A percentile compares a stretch with the other conserved stretches of the same genome.
Conservation (phyloP, 805 yeast genomes). For the Metschnikowia matae region DNA sequence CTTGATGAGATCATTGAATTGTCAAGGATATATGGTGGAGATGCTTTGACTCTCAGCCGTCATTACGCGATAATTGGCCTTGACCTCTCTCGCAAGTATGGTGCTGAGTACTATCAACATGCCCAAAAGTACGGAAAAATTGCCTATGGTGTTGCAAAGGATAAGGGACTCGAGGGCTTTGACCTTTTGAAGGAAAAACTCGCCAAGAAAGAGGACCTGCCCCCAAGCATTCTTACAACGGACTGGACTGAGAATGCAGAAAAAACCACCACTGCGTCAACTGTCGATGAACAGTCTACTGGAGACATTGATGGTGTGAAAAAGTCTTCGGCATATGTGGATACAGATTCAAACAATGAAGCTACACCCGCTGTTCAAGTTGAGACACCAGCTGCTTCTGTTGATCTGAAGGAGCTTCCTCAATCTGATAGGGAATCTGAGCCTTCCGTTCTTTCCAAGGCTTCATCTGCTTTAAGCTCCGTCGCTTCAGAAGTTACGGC, state of each 20-base stretch:
- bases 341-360: slow-evolving; percentile 12
- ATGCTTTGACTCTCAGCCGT: slow-evolving; percentile 10
- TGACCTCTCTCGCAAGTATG: slow-evolving; percentile 17
- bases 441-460: not conserved
- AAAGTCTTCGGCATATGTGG: slow-evolving; percentile 1
- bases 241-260: slow-evolving; percentile 4
- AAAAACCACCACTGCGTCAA: slow-evolving; percentile 5
- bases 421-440: not conserved
- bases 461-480: not conserved
- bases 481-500: not conserved
- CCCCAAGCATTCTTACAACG: not conserved
- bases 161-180: slow-evolving; percentile 13
- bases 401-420: not conserved
- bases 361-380: slow-evolving; percentile 7
- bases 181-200: slow-evolving; percentile 29
- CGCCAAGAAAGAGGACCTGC: slow-evolving; percentile 21
- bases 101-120: slow-evolving; percentile 16
- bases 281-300: slow-evolving; percentile 10
- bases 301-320: slow-evolving; percentile 11
- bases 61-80: slow-evolving; percentile 12
- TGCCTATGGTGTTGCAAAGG: slow-evolving; percentile 17
- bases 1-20: slow-evolving; percentile 23
- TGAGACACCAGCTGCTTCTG: not conserved
- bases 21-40: slow-evolving; percentile 19
- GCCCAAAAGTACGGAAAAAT: slow-evolving; percentile 22